Base-by-base conservation (phyloP, 1,139 yeast genomes). In the Scheffersomyces quercinus region DNA sequence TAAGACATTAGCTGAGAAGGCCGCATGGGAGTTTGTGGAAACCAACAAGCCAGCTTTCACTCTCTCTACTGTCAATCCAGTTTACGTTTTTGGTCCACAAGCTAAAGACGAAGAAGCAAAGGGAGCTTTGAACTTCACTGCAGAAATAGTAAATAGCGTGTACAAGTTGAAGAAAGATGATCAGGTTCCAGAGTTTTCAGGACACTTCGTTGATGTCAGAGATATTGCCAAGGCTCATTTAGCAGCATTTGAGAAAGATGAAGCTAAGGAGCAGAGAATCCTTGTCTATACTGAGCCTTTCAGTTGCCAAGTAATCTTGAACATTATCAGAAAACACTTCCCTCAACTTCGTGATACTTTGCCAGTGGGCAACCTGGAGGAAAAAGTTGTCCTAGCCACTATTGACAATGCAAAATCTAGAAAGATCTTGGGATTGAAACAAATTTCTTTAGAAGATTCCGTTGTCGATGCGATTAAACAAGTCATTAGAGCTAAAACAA, bases 401-500 rank as follows among this genome's bases (percentile, higher is more conserved):
- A 14, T 38, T 1, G 56, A 50, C 38, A 65, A 65, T 41, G 46
- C 46, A 16, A 53, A 59, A 46, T 65, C 77, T 11, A 59, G 60
- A 34, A 47, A 58, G 35, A 38, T 75, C 4, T 59, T 75, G 41
- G 75, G 70, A 5, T 60, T 69, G 37, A 55, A 65, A 14, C 73
- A 68, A 54, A 65, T 60, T 39, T 54, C 64, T 26, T 56, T 77
- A 44, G 70, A 70, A 37, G 49, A 64, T 28, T 57, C 73, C 5
- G 63, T 76, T n/a, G 52, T 53, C 41, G 82, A 77, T 54, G 62
- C 81, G 1, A 70, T 75, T 26, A 45, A 53, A 20, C 83, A 78
- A 40, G 46, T 55, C 24, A 31, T 31, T 20, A 30, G 35, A n/a
- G 35, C 24, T 20, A 31, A 31, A 31, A 31, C 35, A 20, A 31